These are phyloP conservation scores for Neopestalotiopsis sp. DNA, from an alignment of 2,329 filamentous ascomycete species.

Conservation along the genomic window DNA sequence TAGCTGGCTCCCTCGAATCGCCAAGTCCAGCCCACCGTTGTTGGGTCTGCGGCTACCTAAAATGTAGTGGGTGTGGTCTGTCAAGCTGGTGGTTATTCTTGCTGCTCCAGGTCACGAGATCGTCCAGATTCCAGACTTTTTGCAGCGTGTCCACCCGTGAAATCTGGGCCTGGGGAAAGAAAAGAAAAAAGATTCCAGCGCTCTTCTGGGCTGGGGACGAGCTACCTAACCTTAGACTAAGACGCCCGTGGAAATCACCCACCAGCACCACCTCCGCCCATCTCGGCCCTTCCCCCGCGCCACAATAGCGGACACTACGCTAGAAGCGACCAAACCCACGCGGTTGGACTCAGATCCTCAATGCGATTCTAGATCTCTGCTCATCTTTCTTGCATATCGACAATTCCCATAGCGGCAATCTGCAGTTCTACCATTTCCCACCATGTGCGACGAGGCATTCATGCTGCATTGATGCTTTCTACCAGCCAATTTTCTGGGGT, in stretches of 20 bases:
- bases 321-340: background rate
- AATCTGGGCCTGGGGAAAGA: background rate
- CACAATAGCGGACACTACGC: background rate
- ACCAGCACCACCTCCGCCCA: background rate
- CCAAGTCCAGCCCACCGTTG: background rate
- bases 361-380: constrained; percentile 1
- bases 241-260: too few relatives aligned
- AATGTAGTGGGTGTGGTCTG: too few relatives aligned
- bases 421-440: background rate
- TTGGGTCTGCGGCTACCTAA: background rate
- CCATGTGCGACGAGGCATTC: background rate
- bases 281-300: background rate
- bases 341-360: background rate
- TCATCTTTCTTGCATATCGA: background rate
- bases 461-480: background rate
- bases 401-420: background rate
- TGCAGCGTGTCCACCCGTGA: background rate
- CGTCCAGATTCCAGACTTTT: background rate
- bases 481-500: background rate
- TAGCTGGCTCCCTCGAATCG: background rate
- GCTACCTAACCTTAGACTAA: background rate
- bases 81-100: too few relatives aligned
- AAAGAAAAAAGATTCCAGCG: background rate
- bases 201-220: background rate
- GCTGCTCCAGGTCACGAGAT: background rate